Percentiles rank a stretch among this genome's conserved stretches.
phyloP scores from a whole-genome alignment of 768 basidiomycete species.

The Xerocomellus chrysenteron region DNA sequence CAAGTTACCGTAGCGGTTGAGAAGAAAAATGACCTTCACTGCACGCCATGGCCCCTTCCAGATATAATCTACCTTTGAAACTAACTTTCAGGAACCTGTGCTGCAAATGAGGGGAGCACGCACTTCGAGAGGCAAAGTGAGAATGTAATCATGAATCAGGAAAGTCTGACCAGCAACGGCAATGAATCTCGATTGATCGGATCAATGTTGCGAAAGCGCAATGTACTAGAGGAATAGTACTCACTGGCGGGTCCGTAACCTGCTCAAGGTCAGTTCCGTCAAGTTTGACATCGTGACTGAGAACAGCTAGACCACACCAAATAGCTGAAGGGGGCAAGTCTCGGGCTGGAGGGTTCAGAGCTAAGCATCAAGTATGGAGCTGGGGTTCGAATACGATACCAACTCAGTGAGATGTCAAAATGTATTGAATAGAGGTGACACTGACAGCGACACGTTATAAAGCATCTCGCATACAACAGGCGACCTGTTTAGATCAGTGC shows the following conservation, averaged over 20 bases:
- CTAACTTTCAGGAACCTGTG: not conserved
- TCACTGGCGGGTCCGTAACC: not conserved
- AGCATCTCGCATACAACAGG: too few relatives aligned
- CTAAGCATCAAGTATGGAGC: too few relatives aligned
- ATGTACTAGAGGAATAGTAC: not conserved
- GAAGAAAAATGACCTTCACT: constrained; percentile 13
- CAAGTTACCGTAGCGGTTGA: constrained; percentile 18
- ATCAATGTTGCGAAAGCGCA: not conserved
- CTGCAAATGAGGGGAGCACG: not conserved
- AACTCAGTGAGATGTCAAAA: too few relatives aligned
- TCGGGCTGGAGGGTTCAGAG: too few relatives aligned
- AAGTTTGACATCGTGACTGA: too few relatives aligned
- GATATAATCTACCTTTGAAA: constrained; percentile 3
- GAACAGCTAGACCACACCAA: too few relatives aligned
- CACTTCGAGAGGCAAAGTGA: constrained; percentile 17
- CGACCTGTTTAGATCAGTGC: too few relatives aligned
- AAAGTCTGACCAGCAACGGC: constrained; percentile 4
- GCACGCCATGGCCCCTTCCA: constrained; percentile 4
- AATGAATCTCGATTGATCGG: not conserved
- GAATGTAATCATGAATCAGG: constrained; percentile 4
- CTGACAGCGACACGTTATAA: too few relatives aligned
- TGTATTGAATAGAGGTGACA: too few relatives aligned
- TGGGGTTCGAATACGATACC: too few relatives aligned
- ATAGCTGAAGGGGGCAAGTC: too few relatives aligned
- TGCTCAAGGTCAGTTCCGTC: not conserved